Conservation (phyloP, 164 flowering plant genomes). For the Cinnamomum chago region DNA sequence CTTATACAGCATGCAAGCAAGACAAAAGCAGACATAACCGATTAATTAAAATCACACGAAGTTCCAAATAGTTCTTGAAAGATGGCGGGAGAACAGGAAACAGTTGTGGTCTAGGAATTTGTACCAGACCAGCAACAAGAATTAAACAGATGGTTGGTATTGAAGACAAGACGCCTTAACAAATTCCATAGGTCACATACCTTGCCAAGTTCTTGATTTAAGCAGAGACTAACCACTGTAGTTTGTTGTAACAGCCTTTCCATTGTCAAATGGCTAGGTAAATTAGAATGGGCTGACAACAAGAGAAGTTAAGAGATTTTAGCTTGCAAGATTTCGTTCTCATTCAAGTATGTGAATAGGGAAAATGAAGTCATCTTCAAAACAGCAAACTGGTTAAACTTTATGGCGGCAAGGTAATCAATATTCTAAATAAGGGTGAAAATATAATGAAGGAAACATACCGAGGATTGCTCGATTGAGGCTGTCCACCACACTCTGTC, state of each 20-base stretch:
- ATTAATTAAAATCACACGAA: too few relatives aligned
- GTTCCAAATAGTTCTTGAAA: too few relatives aligned
- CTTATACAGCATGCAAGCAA: too few relatives aligned
- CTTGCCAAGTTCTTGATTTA: slow-evolving; percentile 71
- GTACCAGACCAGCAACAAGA: too few relatives aligned
- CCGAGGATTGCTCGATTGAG: slow-evolving; percentile 90
- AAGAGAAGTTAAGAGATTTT: not conserved
- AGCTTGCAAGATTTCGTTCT: not conserved
- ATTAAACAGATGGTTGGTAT: not conserved
- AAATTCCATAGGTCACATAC: slow-evolving; percentile 26
- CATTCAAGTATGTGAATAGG: not conserved
- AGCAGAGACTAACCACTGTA: slow-evolving; percentile 63
- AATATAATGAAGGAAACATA: slow-evolving; percentile 23
- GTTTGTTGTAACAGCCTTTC: slow-evolving; percentile 88
- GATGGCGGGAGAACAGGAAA: too few relatives aligned
- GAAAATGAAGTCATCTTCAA: not conserved
- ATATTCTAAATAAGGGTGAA: too few relatives aligned
- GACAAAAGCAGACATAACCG: too few relatives aligned
- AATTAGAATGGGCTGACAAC: slow-evolving; percentile 53
- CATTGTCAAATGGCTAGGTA: slow-evolving; percentile 73
- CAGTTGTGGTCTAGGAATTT: too few relatives aligned
- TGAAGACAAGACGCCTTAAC: not conserved
- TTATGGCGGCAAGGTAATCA: too few relatives aligned
- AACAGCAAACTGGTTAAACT: not conserved
- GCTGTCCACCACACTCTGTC: slow-evolving; percentile 76